phyloP scores from a whole-genome alignment of 2,329 filamentous ascomycete genomes.

The Diaporthe australafricana region DNA sequence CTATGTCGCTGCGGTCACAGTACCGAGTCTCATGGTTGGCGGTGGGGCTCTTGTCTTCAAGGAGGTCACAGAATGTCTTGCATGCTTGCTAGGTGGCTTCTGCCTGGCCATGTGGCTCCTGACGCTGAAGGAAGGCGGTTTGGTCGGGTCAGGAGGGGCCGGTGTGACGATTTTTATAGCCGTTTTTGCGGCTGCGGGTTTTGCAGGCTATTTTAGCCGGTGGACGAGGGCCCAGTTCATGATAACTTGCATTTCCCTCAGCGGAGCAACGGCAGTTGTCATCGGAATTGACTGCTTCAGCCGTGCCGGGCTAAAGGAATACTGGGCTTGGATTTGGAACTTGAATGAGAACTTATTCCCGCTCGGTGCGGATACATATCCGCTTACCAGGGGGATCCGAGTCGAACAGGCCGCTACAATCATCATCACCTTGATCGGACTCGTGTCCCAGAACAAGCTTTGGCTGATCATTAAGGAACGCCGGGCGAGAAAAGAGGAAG shows the following conservation, averaged over 20 bases:
- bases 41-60: constrained; percentile 81
- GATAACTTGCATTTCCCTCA: constrained; percentile 82
- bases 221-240: constrained; percentile 83
- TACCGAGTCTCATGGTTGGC: constrained; percentile 81
- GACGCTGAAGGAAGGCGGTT: constrained; percentile 79
- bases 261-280: constrained; percentile 81
- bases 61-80: constrained; percentile 84
- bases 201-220: constrained; percentile 81
- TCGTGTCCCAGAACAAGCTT: constrained; percentile 86
- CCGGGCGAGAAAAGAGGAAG: constrained; percentile 64
- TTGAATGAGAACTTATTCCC: constrained; percentile 87
- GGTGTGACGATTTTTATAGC: constrained; percentile 82
- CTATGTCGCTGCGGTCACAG: constrained; percentile 82
- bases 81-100: constrained; percentile 88
- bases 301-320: constrained; percentile 91
- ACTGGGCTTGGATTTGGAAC: constrained; percentile 92
- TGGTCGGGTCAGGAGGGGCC: constrained; percentile 68
- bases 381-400: constrained; percentile 85
- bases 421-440: constrained; percentile 78
- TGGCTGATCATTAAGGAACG: constrained; percentile 83
- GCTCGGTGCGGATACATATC: constrained; percentile 80
- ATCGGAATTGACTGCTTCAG: constrained; percentile 93
- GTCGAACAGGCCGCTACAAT: constrained; percentile 86
- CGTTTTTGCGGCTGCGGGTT: constrained; percentile 74
- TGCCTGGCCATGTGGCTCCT: constrained; percentile 92